Evolutionary conservation across 768 basidiomycete species (phyloP).

Genomic region (Suillus lakei): DNA sequence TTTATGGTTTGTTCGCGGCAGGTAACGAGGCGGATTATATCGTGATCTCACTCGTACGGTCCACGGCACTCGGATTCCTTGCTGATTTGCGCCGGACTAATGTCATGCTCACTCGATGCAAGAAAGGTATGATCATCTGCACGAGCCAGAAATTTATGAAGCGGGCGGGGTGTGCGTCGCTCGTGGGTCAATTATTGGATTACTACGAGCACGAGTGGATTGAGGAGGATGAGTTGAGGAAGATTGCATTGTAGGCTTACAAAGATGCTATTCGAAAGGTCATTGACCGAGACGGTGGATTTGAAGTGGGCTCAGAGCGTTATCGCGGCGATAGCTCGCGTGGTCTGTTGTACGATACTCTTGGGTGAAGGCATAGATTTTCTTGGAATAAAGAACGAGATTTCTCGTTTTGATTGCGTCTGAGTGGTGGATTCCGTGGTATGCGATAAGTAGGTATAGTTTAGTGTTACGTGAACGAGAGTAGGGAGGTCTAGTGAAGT

Average conservation of each 20-base stretch:
- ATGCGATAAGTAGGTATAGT: neutral
- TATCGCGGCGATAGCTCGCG: neutral
- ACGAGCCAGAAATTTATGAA: slow-evolving; percentile 63
- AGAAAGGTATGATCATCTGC: slow-evolving; percentile 77
- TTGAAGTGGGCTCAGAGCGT: neutral
- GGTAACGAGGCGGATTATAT: slow-evolving; percentile 86
- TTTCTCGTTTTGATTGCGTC: too few species aligned
- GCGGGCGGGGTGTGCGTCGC: slow-evolving; percentile 51
- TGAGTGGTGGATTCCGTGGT: neutral
- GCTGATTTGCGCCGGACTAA: slow-evolving; percentile 70
- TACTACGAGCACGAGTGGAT: slow-evolving; percentile 43
- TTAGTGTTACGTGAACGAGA: neutral
- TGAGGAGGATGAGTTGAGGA: slow-evolving; percentile 33
- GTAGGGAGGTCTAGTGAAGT: neutral
- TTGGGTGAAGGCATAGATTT: neutral
- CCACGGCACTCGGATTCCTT: slow-evolving; percentile 70
- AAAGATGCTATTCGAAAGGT: neutral
- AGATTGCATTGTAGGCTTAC: neutral
- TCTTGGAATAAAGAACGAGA: neutral
- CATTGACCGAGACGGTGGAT: neutral
- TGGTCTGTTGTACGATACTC: neutral
- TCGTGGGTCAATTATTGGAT: slow-evolving; percentile 46
- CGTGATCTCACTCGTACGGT: slow-evolving; percentile 72
- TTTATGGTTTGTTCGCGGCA: slow-evolving; percentile 30
- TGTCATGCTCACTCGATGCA: slow-evolving; percentile 88